These are phyloP conservation scores for Saccharomycopsis vini DNA, from an alignment of 805 yeast genomes.

Conservation along the genomic window DNA sequence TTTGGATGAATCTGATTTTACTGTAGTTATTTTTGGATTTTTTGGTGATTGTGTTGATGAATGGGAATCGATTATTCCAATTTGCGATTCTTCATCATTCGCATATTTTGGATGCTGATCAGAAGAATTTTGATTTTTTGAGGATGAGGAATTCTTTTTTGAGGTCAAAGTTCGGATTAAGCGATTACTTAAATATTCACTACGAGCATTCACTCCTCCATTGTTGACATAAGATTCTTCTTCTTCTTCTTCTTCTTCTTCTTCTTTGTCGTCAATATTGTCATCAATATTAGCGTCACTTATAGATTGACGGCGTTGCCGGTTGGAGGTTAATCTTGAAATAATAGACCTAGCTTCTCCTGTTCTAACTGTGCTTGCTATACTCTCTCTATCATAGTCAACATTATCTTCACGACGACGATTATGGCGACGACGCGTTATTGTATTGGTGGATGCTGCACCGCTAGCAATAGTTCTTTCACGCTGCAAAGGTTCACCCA, in stretches of 20 bases:
- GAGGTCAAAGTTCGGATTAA: conserved; percentile 3
- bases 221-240: conserved; percentile 21
- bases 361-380: no score
- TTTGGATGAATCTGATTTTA: background rate
- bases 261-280: no score
- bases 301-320: no score
- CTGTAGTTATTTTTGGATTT: background rate
- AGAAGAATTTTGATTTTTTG: background rate
- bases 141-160: no score
- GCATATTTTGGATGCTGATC: no score
- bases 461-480: conserved; percentile 48
- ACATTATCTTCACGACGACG: no score
- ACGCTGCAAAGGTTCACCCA: conserved; percentile 54
- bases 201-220: conserved; percentile 13
- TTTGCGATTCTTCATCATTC: background rate
- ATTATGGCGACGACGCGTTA: no score
- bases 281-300: no score
- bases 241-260: conserved; percentile 34
- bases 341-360: background rate
- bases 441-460: background rate
- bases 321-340: conserved; percentile 1
- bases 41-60: background rate
- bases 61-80: no score
- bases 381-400: no score
- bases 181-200: conserved; percentile 11